Evolutionary conservation across 2,329 filamentous ascomycete species (phyloP).

Genomic region (Alternaria solani): DNA sequence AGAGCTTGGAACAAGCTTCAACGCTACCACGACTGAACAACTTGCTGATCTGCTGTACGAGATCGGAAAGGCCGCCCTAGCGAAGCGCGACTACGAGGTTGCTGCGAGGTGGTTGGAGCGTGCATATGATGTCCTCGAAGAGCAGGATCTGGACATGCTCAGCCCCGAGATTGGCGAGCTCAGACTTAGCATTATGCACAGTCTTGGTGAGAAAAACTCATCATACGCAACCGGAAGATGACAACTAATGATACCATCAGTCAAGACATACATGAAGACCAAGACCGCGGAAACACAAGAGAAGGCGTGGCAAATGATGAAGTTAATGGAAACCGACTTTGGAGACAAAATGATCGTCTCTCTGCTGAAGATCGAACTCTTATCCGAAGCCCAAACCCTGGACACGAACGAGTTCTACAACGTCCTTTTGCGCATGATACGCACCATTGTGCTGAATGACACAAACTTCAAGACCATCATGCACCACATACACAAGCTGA

Average conservation of each 20-base stretch:
- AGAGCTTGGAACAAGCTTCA: conserved; percentile 50
- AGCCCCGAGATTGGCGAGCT: conserved; percentile 70
- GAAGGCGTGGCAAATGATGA: conserved; percentile 66
- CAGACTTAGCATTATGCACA: conserved; percentile 70
- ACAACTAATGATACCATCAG: conserved; percentile 49
- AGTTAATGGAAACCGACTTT: conserved; percentile 69
- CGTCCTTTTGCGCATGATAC: conserved; percentile 69
- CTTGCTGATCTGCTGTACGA: conserved; percentile 74
- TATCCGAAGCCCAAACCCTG: conserved; percentile 56
- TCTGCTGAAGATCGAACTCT: conserved; percentile 72
- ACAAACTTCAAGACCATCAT: conserved; percentile 71
- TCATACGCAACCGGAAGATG: no score
- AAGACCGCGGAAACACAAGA: conserved; percentile 56
- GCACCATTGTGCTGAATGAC: conserved; percentile 66
- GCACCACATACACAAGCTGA: conserved; percentile 72
- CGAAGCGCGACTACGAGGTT: conserved; percentile 60
- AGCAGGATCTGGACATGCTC: conserved; percentile 63
- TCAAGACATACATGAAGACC: conserved; percentile 63
- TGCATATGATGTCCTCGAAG: conserved; percentile 67
- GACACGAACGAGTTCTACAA: conserved; percentile 53
- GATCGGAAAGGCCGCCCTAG: conserved; percentile 70
- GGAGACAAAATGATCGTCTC: conserved; percentile 71
- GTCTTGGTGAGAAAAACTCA: conserved; percentile 42
- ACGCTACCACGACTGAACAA: conserved; percentile 64
- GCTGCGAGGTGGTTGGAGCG: conserved; percentile 78